phyloP scores from a whole-genome alignment of 129 eudicot species.

The Deinandra increscens region DNA sequence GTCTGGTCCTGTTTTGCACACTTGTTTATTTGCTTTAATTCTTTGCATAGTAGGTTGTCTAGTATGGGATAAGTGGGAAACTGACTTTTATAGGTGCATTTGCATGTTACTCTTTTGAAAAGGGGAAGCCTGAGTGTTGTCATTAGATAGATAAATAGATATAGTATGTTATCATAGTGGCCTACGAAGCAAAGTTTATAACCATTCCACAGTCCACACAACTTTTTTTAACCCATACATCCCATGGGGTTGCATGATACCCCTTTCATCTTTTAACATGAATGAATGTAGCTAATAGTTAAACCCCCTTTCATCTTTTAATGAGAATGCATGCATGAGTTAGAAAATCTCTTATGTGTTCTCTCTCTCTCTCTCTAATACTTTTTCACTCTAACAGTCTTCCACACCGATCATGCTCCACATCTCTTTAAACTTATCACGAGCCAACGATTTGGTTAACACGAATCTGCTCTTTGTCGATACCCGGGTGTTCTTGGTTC shows the following conservation, averaged over 20 bases:
- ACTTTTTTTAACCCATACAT: not conserved
- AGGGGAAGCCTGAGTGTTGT: not conserved
- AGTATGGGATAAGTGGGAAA: not conserved
- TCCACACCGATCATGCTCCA: too few relatives aligned
- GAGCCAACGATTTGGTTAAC: too few relatives aligned
- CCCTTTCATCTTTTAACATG: not conserved
- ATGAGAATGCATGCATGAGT: too few relatives aligned
- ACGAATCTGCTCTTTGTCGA: too few relatives aligned
- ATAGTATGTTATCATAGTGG: not conserved
- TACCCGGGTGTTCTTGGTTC: too few relatives aligned
- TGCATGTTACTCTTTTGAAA: not conserved
- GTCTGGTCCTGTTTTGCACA: conserved; percentile 30
- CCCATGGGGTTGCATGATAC: not conserved
- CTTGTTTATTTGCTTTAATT: conserved; percentile 12
- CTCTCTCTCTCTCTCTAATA: too few relatives aligned
- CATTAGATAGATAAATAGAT: not conserved
- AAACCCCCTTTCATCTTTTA: too few relatives aligned
- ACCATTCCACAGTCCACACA: not conserved
- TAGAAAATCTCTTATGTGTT: too few relatives aligned
- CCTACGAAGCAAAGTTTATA: not conserved
- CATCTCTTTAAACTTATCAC: too few relatives aligned
- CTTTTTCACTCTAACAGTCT: too few relatives aligned
- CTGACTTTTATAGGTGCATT: not conserved
- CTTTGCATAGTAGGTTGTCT: not conserved
- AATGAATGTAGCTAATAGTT: not conserved